A percentile compares a stretch with the other conserved stretches of the same genome.
phyloP scores from a whole-genome alignment of 208 protist species.

The Trypanosoma melophagium region DNA sequence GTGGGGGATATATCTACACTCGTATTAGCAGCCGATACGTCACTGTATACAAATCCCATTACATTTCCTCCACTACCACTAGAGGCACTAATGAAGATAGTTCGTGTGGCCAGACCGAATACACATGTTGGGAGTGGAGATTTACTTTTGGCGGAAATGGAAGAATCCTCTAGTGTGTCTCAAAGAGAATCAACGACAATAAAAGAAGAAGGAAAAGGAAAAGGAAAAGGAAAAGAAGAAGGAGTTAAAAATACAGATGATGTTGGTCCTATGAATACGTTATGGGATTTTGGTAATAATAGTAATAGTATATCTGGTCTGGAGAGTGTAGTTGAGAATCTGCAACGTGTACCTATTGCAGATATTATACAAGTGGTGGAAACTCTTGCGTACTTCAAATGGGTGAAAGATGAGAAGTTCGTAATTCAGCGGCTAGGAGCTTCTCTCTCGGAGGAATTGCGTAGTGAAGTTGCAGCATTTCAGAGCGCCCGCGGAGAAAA shows the following conservation, averaged over 20 bases:
- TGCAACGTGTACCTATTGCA: slow-evolving; percentile 9
- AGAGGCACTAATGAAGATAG: slow-evolving; percentile 3
- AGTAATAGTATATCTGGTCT: neutral
- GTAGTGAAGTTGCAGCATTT: slow-evolving; percentile 3
- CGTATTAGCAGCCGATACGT: neutral
- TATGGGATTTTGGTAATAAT: no score
- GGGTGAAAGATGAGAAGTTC: slow-evolving; percentile 37
- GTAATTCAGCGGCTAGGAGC: slow-evolving; percentile 1
- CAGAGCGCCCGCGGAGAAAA: neutral
- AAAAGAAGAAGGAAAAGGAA: neutral
- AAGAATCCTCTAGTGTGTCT: neutral
- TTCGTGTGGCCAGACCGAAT: neutral
- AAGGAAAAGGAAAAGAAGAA: neutral
- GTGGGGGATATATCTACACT: no score
- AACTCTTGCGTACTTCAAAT: slow-evolving; percentile 46
- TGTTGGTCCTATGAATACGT: neutral
- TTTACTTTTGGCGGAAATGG: slow-evolving; percentile 16
- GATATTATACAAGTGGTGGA: slow-evolving; percentile 34
- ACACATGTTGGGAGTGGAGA: slow-evolving; percentile 11
- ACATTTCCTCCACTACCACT: slow-evolving; percentile 16
- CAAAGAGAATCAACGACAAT: no score
- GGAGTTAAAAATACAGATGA: neutral
- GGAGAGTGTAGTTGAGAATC: neutral
- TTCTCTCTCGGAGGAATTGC: neutral
- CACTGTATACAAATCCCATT: slow-evolving; percentile 21